Conservation (phyloP, 352 stramenopile species). For the Pelagophyceae sp. region DNA sequence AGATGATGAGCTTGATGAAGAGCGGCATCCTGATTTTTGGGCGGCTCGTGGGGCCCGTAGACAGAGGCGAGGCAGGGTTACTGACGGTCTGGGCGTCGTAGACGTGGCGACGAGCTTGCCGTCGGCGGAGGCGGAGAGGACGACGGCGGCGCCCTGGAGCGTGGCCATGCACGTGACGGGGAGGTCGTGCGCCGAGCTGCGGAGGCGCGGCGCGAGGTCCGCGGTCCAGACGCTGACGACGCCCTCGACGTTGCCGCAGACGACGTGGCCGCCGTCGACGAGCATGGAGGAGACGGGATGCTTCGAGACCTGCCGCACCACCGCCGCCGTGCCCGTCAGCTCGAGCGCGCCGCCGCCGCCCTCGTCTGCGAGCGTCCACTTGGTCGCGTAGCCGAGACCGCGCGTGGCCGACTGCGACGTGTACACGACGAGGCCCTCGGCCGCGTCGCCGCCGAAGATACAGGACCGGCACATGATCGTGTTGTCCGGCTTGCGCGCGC, state of each 20-base stretch:
- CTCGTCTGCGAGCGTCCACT: not conserved
- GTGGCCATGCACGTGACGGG: not conserved
- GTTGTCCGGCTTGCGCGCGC: not conserved
- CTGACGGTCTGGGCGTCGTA: not conserved
- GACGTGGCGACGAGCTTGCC: not conserved
- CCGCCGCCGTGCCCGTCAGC: not conserved
- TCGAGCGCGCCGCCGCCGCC: not conserved
- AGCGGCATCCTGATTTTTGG: too few species aligned
- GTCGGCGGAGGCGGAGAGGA: not conserved
- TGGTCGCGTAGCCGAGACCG: not conserved
- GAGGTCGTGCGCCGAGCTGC: not conserved
- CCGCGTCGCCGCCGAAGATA: not conserved
- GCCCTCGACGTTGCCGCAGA: constrained; percentile 1
- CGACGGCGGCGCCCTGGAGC: not conserved
- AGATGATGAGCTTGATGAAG: not conserved
- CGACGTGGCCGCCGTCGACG: not conserved
- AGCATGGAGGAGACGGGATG: constrained; percentile 5
- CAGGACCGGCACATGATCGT: not conserved
- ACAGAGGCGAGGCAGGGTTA: too few species aligned
- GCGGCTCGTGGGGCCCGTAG: too few species aligned
- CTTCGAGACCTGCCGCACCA: not conserved
- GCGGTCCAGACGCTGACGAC: not conserved
- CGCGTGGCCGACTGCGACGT: not conserved
- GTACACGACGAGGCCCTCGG: not conserved
- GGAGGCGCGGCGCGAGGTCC: not conserved